Evolutionary conservation across 495 filamentous ascomycete species (phyloP), one percentile per base, ranked within the genome.

Genomic region (Neurospora sp.): DNA sequence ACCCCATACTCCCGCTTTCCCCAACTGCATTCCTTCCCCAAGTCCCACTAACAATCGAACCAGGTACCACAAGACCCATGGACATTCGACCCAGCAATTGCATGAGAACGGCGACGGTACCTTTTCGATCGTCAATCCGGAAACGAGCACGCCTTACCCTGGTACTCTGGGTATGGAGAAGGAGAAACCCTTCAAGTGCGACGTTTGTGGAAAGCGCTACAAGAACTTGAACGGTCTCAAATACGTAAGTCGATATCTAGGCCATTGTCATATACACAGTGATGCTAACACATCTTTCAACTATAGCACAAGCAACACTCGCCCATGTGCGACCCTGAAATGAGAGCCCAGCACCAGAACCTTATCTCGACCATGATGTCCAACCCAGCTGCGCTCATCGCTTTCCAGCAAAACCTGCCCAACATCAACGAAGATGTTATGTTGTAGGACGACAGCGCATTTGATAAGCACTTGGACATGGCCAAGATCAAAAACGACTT

Each of bases 91-190:
- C 75, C 96, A 98, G 81, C 93, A 95, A 78, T 88, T 98, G 69
- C 93, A 96, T 74, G 93, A 97, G 79, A 99, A 99, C 76, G 89
- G 90, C 14, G 95, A 99, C 78, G 96, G 96, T 53, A 98, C 96
- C 4, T 97, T 96, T 82, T 98, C 95, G 9, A 99, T 98, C 68
- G 95, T 99, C 69, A 97, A 99, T 77, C 96, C 96, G 0, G 93
- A 97, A 75, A 98, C 96, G 6, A 94, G 93, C 31, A 86, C 92
- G 0, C 96, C 96, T 1, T 98, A 98, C 74, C 95, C 96, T 1
- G 96, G 96, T 70, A 98, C 97, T 10, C 85, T 96, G 12, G 96
- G 96, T 10, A 99, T 99, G 96, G 96, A 99, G 83, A 99, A 98
- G 81, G 94, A 98, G 83, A 99, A 99, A 82, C 96, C 96, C 7